Evolutionary conservation across 2,329 filamentous ascomycete species (phyloP), one percentile per base, ranked within the genome.

Genomic region (Chaetomiaceae sp.): DNA sequence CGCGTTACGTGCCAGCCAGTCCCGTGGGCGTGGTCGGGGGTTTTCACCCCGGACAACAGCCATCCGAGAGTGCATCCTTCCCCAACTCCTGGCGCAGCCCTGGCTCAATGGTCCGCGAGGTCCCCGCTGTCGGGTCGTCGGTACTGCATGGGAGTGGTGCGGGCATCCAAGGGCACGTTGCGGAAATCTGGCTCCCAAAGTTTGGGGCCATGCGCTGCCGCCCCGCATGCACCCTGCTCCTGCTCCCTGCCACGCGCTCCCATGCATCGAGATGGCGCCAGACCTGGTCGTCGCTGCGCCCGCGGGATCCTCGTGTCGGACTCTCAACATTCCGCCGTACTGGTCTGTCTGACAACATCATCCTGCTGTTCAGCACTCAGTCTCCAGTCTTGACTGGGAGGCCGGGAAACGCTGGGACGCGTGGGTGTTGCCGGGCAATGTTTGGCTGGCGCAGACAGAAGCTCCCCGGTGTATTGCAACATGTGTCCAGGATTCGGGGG

Each of bases 51-150:
- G 17, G 34, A 17, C 25, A 37, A 37, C 4, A n/a, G n/a, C 21
- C n/a, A 27, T 21, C 5, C 25, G 6, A 27, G 6, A 27, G 25
- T 27, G 25, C 10, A 27, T 27, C 25, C 6, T 27, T 27, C n/a
- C n/a, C n/a, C n/a, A n/a, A n/a, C n/a, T n/a, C 37, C 19, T 38
- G n/a, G 39, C 39, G 27, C 45, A 40, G 25, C 43, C 39, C 23
- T 20, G 25, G 35, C 37, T 30, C 21, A 46, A 42, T 37, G 38
- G 35, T 42, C 27, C 19, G 14, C 30, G 10, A 20, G n/a, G 42
- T 50, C 25, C 47, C 47, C 44, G 37, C 20, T 37, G 43, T 54
- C 48, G 51, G 51, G 47, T 56, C 48, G 39, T 27, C 43, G 55
- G 55, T 54, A 53, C 53, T 49, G 43, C 19, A 40, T 30, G 50